Base-by-base conservation (phyloP, 495 filamentous ascomycete species). In the Lineolata rhizophorae region DNA sequence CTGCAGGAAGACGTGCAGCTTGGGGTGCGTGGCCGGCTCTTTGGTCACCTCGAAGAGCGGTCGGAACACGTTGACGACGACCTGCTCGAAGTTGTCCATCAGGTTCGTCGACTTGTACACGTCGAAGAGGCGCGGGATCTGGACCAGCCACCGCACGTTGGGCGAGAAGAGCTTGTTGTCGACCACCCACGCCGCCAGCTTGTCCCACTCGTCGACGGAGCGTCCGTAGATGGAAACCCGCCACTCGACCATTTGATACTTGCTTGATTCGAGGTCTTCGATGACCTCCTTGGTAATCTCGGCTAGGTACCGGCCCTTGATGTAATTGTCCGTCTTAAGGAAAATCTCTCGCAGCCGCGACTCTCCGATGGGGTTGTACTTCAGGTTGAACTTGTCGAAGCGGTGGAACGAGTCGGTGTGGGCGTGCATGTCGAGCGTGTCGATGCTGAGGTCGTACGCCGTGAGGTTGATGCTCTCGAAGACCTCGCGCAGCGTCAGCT, bases 241-340 rank as follows among this genome's bases (percentile, higher is more conserved):
- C 80, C 90, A 97, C 58, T 97, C 87, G 4, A 84, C 90, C 78
- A 97, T 92, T 52, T 97, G 87, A 46, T 97, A 95, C 49, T 97
- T 97, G 65, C 85, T 94, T 20, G 85, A 85, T 51, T 97, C 87
- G 13, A 97, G 57, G 55, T 97, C 87, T n/a, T 80, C 70, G 18
- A 97, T 93, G 24, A 97, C 87, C 49, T 97, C 87, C 45, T 87
- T 87, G 5, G 90, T 95, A 27, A 97, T 90, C 45, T 97, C 87
- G 0, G 87, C 87, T 14, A 97, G 63, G 51, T 97, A 97, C 18
- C 84, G 75, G 15, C 87, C 87, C 40, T 91, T 69, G 44, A 97
- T 91, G 54, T 78, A 83, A 54, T 97, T 97, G 54, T 97, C 90
- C 20, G 87, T 95, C 57, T 97, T 97, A 20, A 97, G 57, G 51